Conservation (phyloP, 108 stramenopile genomes). For the Cyclotella distinguenda region DNA sequence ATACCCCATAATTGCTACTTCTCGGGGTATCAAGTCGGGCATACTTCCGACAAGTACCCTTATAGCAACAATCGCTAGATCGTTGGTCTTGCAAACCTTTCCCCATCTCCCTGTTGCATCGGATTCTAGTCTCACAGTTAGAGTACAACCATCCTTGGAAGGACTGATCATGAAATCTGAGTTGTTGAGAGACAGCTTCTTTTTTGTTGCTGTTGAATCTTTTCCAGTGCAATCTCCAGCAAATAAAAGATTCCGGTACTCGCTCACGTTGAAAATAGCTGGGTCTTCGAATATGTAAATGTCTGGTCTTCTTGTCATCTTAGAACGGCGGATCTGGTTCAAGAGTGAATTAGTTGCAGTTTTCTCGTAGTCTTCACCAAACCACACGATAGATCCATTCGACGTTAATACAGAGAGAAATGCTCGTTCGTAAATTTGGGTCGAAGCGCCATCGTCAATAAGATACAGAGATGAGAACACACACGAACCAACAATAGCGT, state of each 20-base stretch:
- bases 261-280: slow-evolving; percentile 56
- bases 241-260: slow-evolving; percentile 49
- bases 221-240: slow-evolving; percentile 55
- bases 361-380: slow-evolving; percentile 50
- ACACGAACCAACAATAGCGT: slow-evolving; percentile 61
- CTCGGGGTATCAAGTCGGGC: slow-evolving; percentile 57
- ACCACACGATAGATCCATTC: slow-evolving; percentile 57
- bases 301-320: slow-evolving; percentile 12
- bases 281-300: slow-evolving; percentile 60
- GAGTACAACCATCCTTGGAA: slow-evolving; percentile 63
- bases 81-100: not conserved
- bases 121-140: slow-evolving; percentile 51
- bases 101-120: not conserved
- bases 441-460: slow-evolving; percentile 20
- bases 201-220: slow-evolving; percentile 50
- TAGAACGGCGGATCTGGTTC: slow-evolving; percentile 1
- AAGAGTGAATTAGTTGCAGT: not conserved
- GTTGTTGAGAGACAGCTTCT: slow-evolving; percentile 58
- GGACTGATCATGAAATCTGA: slow-evolving; percentile 54
- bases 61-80: slow-evolving; percentile 63
- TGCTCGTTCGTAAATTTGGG: slow-evolving; percentile 47
- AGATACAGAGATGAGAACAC: slow-evolving; percentile 53
- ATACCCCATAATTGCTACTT: slow-evolving; percentile 55
- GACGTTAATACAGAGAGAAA: slow-evolving; percentile 54
- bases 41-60: slow-evolving; percentile 72